Percentiles rank a stretch among this genome's conserved stretches.
Conservation (phyloP, 1,284 basidiomycete species). For the Puccinia coronata region DNA sequence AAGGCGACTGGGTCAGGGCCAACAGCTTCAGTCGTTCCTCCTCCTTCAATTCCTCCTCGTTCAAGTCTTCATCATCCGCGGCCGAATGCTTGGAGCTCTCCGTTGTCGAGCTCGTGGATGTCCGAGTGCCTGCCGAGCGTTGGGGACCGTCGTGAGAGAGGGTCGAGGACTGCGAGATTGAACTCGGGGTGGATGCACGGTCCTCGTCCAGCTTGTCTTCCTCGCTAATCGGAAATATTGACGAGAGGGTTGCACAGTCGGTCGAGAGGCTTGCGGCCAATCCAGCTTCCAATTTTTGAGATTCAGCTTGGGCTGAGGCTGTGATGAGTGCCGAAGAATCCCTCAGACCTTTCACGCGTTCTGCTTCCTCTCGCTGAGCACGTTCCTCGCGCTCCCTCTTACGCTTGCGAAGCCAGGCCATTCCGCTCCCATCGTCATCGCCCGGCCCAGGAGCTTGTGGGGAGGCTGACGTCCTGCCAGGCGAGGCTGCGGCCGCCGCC, state of each 20-base stretch:
- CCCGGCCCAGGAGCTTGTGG: not conserved
- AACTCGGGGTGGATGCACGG: constrained; percentile 23
- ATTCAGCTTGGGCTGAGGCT: not conserved
- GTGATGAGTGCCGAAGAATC: not conserved
- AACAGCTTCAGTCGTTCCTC: constrained; percentile 37
- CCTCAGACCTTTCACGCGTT: not conserved
- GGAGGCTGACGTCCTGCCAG: not conserved
- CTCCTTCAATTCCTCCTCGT: constrained; percentile 41
- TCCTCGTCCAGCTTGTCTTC: constrained; percentile 23
- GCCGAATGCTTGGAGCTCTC: constrained; percentile 5
- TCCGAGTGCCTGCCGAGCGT: constrained; percentile 3
- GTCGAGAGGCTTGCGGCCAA: not conserved
- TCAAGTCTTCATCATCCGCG: constrained; percentile 35
- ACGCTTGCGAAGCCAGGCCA: constrained; percentile 43
- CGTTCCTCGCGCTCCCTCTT: constrained; percentile 33
- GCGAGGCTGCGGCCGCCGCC: not conserved
- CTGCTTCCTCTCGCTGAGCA: constrained; percentile 19
- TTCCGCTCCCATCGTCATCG: constrained; percentile 40
- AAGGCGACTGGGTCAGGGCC: constrained; percentile 26
- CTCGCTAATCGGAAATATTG: constrained; percentile 1
- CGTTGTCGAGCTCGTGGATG: constrained; percentile 1
- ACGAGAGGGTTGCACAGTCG: not conserved
- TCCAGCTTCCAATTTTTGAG: not conserved
- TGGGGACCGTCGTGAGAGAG: not conserved
- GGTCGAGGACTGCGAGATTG: constrained; percentile 16